Percentiles rank a stretch among this genome's conserved stretches.
Evolutionary conservation across 208 protist species (phyloP).

Genomic region (Leishmania tarentolae): DNA sequence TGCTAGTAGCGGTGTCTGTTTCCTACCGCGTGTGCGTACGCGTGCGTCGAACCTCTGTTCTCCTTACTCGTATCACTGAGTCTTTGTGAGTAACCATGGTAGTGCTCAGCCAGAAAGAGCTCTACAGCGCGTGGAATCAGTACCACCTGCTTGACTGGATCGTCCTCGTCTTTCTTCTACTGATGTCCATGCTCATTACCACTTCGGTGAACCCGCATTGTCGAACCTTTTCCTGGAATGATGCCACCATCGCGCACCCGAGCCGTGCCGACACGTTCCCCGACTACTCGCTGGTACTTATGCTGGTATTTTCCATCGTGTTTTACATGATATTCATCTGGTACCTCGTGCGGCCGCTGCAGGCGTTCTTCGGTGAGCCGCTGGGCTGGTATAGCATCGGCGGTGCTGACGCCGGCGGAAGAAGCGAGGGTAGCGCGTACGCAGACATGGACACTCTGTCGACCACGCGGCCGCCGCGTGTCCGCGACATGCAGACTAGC

Average conservation of each 20-base stretch:
- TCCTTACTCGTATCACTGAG: neutral
- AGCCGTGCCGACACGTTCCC: conserved; percentile 58
- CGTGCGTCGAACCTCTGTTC: neutral
- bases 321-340: conserved; percentile 50
- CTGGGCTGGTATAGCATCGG: conserved; percentile 23
- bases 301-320: conserved; percentile 33
- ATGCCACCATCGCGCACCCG: conserved; percentile 69
- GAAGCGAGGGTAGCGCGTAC: neutral
- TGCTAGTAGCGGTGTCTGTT: neutral
- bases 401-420: neutral
- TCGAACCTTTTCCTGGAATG: conserved; percentile 73
- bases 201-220: conserved; percentile 45
- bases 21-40: neutral
- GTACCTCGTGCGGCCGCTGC: conserved; percentile 38
- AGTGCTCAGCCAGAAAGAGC: neutral
- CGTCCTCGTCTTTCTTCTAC: conserved; percentile 20
- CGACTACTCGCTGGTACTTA: conserved; percentile 52
- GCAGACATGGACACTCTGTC: neutral
- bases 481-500: conserved; percentile 22
- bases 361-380: conserved; percentile 30
- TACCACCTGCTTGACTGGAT: conserved; percentile 65
- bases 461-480: conserved; percentile 16
- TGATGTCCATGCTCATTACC: conserved; percentile 20
- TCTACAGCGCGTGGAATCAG: conserved; percentile 27
- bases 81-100: neutral